Evolutionary conservation across 2,329 filamentous ascomycete species (phyloP), one percentile per base, ranked within the genome.

Genomic region (Decorospora gaudefroyi): DNA sequence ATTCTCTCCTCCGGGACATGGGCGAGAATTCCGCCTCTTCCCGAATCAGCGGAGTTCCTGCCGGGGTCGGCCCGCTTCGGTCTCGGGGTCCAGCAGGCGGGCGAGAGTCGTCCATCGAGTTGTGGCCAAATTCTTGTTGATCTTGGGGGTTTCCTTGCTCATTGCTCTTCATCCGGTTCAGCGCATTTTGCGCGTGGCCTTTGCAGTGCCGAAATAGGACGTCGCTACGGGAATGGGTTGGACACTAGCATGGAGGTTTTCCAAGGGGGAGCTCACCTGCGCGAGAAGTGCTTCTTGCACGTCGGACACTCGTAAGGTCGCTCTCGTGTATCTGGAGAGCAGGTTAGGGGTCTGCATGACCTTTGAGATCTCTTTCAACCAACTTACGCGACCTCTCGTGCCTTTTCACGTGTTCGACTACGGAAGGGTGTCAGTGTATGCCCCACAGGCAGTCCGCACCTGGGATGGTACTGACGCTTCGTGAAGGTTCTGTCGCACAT

Each of bases 401-500:
- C 28, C 77, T 73, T 59, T 79, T 79, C 55, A 77, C 75, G 64
- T 80, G 77, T 58, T 79, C 77, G 31, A 58, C 40, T 48, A 28
- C 8, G 21, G 6, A 15, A 10, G 18, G 16, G 17, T 4, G 43
- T 53, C 40, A 53, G 48, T 36, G 21, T 38, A 33, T n/a, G 22
- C 29, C 23, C 6, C 16, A 12, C 12, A 7, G 21, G 17, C 19
- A 29, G 19, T 13, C 19, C 15, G 16, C 12, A 16, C 18, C 17
- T 29, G n/a, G n/a, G n/a, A n/a, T n/a, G n/a, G n/a, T n/a, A 45
- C 40, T 28, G 47, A 51, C 48, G 32, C 64, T 80, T 80, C 49
- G 76, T 78, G 67, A 80, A 80, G 49, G 74, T 76, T 50, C 77
- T 74, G 51, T 78, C 77, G 69, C 77, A 80, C 59, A 68, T 59